Percentiles rank a stretch among this genome's conserved stretches.
phyloP scores from a whole-genome alignment of 139 green algal species.

The Chlorella sp. region DNA sequence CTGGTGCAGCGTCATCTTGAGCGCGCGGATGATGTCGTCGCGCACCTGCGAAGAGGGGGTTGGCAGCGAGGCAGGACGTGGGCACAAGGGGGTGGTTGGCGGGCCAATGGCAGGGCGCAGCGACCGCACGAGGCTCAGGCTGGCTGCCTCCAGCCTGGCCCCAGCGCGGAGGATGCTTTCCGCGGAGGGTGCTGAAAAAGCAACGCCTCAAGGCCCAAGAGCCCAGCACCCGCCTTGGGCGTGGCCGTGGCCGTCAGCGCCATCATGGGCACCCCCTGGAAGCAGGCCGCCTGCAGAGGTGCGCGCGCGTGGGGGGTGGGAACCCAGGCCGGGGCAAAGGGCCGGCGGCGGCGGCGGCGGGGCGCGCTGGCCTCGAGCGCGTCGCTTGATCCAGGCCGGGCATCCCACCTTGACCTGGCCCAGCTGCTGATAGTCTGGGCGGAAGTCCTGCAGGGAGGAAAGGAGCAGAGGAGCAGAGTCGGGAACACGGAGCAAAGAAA shows the following conservation, averaged over 20 bases:
- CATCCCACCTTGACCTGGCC: slow-evolving; percentile 37
- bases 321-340: slow-evolving; percentile 57
- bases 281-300: slow-evolving; percentile 35
- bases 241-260: slow-evolving; percentile 82
- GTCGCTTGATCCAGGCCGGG: no score
- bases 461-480: background rate
- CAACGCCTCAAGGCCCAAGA: no score
- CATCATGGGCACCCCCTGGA: slow-evolving; percentile 58
- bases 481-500: background rate
- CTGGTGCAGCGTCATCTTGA: slow-evolving; percentile 54
- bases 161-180: no score
- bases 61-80: background rate
- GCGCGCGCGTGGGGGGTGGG: slow-evolving; percentile 79
- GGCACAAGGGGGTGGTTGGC: no score
- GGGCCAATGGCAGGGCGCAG: no score
- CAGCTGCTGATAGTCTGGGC: slow-evolving; percentile 77
- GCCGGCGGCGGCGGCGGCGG: slow-evolving; percentile 15
- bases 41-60: slow-evolving; percentile 45
- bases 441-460: slow-evolving; percentile 65
- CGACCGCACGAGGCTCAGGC: no score
- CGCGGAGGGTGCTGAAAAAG: no score
- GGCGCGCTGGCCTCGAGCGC: no score
- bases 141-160: no score
- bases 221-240: slow-evolving; percentile 5
- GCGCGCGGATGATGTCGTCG: slow-evolving; percentile 67